Conservation (phyloP, 108 stramenopile species). For the Skeletonema potamos region DNA sequence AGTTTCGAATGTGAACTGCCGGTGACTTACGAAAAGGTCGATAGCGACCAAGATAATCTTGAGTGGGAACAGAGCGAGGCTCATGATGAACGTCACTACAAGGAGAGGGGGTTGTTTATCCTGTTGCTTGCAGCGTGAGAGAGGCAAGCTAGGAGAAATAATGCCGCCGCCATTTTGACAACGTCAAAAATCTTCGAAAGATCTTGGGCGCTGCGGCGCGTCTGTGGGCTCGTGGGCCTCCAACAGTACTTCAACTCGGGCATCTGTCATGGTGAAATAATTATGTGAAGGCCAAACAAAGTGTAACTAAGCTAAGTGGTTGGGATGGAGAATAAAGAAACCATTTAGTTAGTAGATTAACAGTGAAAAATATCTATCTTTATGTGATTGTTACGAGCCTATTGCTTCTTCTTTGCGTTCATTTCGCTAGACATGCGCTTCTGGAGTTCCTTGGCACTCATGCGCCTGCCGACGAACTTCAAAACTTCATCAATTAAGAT, state of each 20-base stretch:
- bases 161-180: no score
- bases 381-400: background rate
- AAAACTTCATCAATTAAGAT: constrained; percentile 68
- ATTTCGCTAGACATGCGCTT: constrained; percentile 32
- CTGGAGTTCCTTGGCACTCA: constrained; percentile 40
- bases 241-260: no score
- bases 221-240: no score
- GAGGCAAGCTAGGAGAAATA: no score
- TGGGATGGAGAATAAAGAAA: no score
- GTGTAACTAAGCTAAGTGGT: no score
- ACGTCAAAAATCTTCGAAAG: no score
- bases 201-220: no score
- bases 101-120: background rate
- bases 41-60: constrained; percentile 76
- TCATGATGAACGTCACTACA: constrained; percentile 33
- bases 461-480: constrained; percentile 52
- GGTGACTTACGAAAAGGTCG: constrained; percentile 72
- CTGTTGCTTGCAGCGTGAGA: background rate
- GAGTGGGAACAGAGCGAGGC: constrained; percentile 62
- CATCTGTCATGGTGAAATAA: no score
- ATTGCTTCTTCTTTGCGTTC: constrained; percentile 44
- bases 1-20: background rate
- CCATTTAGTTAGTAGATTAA: no score
- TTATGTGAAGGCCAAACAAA: no score
- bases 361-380: background rate